A percentile compares a stretch with the other conserved stretches of the same genome.
Conservation (phyloP, 108 stramenopile species). For the Bacterosira constricta region DNA sequence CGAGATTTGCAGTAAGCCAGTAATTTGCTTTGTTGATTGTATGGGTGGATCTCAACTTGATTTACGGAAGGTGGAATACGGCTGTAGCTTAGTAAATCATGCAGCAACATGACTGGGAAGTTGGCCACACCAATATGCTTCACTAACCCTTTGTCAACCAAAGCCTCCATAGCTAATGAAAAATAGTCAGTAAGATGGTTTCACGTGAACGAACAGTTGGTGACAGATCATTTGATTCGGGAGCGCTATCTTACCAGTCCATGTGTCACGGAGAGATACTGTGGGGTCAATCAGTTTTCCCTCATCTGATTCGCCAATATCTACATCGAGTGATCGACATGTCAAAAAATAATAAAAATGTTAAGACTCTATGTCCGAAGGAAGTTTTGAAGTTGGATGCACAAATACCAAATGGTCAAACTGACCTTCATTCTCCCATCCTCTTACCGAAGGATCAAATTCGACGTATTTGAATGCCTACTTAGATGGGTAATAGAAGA, state of each 20-base stretch:
- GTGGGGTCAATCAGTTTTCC: constrained; percentile 67
- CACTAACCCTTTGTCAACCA: constrained; percentile 73
- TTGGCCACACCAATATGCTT: constrained; percentile 87
- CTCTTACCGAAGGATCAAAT: constrained; percentile 54
- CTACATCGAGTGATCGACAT: constrained; percentile 12
- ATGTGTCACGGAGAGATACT: constrained; percentile 52
- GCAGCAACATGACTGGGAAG: constrained; percentile 77
- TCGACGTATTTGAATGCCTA: constrained; percentile 78
- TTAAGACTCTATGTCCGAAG: too few relatives aligned
- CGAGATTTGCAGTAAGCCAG: constrained; percentile 68
- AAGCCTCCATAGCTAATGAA: constrained; percentile 79
- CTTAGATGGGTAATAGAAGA: neutral
- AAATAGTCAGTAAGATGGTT: constrained; percentile 40
- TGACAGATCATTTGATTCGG: neutral
- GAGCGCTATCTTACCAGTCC: constrained; percentile 24
- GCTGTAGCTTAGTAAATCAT: constrained; percentile 69
- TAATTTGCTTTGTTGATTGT: constrained; percentile 75
- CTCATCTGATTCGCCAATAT: constrained; percentile 77
- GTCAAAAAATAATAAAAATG: too few relatives aligned
- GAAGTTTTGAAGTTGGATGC: too few relatives aligned
- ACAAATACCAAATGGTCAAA: too few relatives aligned
- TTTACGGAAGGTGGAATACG: constrained; percentile 77
- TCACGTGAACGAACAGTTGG: neutral
- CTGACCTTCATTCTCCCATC: constrained; percentile 72
- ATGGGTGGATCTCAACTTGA: constrained; percentile 92